These are phyloP conservation scores for Sclerospora graminicola DNA, from an alignment of 352 stramenopile genomes.

Conservation along the genomic window DNA sequence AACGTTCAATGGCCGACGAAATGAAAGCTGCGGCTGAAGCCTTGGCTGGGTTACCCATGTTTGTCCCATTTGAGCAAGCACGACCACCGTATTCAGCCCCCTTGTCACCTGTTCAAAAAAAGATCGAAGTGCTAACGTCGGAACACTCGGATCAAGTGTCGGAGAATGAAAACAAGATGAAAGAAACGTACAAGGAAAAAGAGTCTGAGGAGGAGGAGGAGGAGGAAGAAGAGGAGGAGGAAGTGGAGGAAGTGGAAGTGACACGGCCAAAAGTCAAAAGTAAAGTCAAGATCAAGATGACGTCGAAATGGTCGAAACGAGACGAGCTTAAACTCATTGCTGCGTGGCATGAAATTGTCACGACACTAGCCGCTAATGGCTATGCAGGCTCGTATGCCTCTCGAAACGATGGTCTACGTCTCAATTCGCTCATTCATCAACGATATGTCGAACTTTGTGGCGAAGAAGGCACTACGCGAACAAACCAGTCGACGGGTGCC, in stretches of 20 bases:
- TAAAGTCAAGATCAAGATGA: slow-evolving; percentile 12
- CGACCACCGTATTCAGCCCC: slow-evolving; percentile 7
- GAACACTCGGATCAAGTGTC: slow-evolving; percentile 1
- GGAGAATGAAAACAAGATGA: not conserved
- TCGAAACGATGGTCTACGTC: slow-evolving; percentile 14
- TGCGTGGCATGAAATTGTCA: slow-evolving; percentile 27
- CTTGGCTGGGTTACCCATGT: slow-evolving; percentile 23
- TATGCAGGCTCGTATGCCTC: slow-evolving; percentile 17
- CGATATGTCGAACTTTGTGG: slow-evolving; percentile 22
- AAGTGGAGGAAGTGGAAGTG: slow-evolving; percentile 9
- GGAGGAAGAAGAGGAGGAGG: not conserved
- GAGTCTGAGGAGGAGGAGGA: not conserved
- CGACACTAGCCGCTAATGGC: slow-evolving; percentile 8
- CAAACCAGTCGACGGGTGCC: slow-evolving; percentile 21
- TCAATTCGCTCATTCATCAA: slow-evolving; percentile 29
- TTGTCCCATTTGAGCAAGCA: slow-evolving; percentile 2
- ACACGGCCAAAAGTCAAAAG: slow-evolving; percentile 17
- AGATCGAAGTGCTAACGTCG: not conserved
- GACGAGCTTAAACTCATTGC: slow-evolving; percentile 19
- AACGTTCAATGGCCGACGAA: slow-evolving; percentile 14
- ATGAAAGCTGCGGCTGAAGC: slow-evolving; percentile 27
- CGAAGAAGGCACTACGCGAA: slow-evolving; percentile 6
- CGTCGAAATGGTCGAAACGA: slow-evolving; percentile 19
- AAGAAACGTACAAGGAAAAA: not conserved
- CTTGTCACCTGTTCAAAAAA: slow-evolving; percentile 4